Evolutionary conservation across 306 rosid genomes (phyloP).

Genomic region (Sophora flavescens): DNA sequence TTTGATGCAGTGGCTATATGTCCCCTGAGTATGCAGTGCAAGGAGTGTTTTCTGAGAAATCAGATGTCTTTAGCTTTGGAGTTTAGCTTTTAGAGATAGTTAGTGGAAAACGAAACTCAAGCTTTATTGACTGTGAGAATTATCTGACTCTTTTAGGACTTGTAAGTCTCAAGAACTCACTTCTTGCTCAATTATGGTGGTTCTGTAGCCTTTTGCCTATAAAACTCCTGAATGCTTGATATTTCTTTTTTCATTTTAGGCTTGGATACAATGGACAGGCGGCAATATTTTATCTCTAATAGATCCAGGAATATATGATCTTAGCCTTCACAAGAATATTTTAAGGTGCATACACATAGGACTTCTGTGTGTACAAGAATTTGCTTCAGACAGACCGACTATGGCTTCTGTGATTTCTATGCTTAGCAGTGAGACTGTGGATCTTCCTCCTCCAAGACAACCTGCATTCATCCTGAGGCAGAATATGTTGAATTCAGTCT

Average conservation of each 20-base stretch:
- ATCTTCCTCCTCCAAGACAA: slow-evolving; percentile 39
- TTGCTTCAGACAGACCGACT: slow-evolving; percentile 32
- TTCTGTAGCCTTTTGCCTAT: background rate
- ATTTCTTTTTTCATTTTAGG: slow-evolving; percentile 8
- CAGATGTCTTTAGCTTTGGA: slow-evolving; percentile 53
- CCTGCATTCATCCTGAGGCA: slow-evolving; percentile 43
- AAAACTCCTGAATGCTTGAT: background rate
- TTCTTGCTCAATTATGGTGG: background rate
- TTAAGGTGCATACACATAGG: slow-evolving; percentile 47
- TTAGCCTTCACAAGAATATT: background rate
- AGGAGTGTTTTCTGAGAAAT: slow-evolving; percentile 42
- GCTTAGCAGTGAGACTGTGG: slow-evolving; percentile 44
- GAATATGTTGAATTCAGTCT: background rate
- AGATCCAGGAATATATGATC: slow-evolving; percentile 24
- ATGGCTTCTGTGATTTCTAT: slow-evolving; percentile 44
- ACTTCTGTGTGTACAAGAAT: slow-evolving; percentile 52
- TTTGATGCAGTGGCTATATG: slow-evolving; percentile 46
- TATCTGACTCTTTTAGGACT: slow-evolving; percentile 38
- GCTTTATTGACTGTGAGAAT: slow-evolving; percentile 26
- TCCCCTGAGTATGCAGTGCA: slow-evolving; percentile 48
- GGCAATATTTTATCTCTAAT: slow-evolving; percentile 18
- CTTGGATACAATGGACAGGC: slow-evolving; percentile 45
- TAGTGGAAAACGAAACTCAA: slow-evolving; percentile 45
- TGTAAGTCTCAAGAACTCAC: slow-evolving; percentile 25
- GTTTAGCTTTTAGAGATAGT: slow-evolving; percentile 48